phyloP scores from a whole-genome alignment of 140 eudicot genomes.

The Senecio squalidus region DNA sequence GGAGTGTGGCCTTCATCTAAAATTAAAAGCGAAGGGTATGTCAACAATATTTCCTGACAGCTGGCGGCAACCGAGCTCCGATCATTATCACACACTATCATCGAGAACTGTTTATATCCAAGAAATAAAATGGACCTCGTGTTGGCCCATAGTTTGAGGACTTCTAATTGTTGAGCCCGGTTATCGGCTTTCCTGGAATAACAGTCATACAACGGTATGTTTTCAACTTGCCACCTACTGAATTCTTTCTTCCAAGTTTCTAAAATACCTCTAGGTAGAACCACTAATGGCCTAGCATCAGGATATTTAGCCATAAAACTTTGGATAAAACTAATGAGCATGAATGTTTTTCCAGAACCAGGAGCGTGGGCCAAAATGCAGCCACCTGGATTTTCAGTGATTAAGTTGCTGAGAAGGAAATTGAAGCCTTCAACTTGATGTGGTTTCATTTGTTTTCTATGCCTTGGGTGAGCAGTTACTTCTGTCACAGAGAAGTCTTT shows the following conservation, averaged over 20 bases:
- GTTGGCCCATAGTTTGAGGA: slow-evolving; percentile 63
- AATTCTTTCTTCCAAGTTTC: slow-evolving; percentile 85
- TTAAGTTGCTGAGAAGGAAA: slow-evolving; percentile 69
- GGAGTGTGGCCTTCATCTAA: slow-evolving; percentile 97
- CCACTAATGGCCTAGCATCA: slow-evolving; percentile 67
- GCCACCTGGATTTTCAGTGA: slow-evolving; percentile 84
- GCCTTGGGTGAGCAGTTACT: slow-evolving; percentile 79
- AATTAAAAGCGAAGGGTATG: slow-evolving; percentile 59
- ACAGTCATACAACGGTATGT: slow-evolving; percentile 63
- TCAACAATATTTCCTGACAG: slow-evolving; percentile 68
- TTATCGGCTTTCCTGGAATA: slow-evolving; percentile 80
- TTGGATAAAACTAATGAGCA: slow-evolving; percentile 91
- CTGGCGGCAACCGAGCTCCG: slow-evolving; percentile 33
- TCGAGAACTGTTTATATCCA: slow-evolving; percentile 86
- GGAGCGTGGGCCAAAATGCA: slow-evolving; percentile 99
- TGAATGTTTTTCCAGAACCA: slow-evolving; percentile 93
- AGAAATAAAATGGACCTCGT: slow-evolving; percentile 61
- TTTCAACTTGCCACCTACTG: slow-evolving; percentile 86
- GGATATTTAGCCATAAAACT: slow-evolving; percentile 89
- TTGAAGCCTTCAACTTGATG: slow-evolving; percentile 94
- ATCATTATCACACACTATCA: slow-evolving; percentile 63
- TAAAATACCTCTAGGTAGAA: slow-evolving; percentile 76
- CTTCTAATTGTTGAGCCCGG: slow-evolving; percentile 72
- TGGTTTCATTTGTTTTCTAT: slow-evolving; percentile 84
- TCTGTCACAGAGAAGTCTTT: slow-evolving; percentile 50